A percentile compares a stretch with the other conserved stretches of the same genome.
phyloP scores from a whole-genome alignment of 331 rosid species.

The Spiraea crenata region DNA sequence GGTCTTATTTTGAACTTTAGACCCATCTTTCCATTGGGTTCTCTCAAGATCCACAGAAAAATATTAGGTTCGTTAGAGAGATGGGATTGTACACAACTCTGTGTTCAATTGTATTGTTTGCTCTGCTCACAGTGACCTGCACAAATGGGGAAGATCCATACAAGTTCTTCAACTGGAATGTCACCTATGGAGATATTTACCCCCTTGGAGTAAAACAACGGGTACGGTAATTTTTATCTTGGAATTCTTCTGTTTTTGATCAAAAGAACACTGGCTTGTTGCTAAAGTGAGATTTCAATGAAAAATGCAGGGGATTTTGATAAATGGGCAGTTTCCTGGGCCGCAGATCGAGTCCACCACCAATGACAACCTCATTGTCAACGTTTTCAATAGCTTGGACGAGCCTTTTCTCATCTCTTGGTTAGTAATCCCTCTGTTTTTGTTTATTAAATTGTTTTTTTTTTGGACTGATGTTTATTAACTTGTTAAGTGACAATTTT shows the following conservation, averaged over 20 bases:
- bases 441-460: not conserved
- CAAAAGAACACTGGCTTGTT: not conserved
- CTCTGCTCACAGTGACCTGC: constrained; percentile 39
- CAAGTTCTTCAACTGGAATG: constrained; percentile 67
- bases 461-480: not conserved
- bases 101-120: constrained; percentile 27
- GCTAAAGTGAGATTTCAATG: constrained; percentile 10
- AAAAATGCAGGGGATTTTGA: constrained; percentile 65
- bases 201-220: constrained; percentile 77
- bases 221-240: constrained; percentile 23
- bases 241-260: not conserved
- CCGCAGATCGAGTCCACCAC: constrained; percentile 72
- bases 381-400: constrained; percentile 67
- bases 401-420: constrained; percentile 83
- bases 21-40: constrained; percentile 19
- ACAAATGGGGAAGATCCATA: constrained; percentile 68
- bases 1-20: not conserved
- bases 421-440: constrained; percentile 29
- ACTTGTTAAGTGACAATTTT: not conserved
- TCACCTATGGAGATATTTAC: constrained; percentile 73
- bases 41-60: not conserved
- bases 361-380: constrained; percentile 75
- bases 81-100: constrained; percentile 37
- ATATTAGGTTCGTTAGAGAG: constrained; percentile 4
- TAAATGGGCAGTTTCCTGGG: constrained; percentile 88